Conservation (phyloP, 257 asterid genomes). For the Ophiorrhiza pumila region DNA sequence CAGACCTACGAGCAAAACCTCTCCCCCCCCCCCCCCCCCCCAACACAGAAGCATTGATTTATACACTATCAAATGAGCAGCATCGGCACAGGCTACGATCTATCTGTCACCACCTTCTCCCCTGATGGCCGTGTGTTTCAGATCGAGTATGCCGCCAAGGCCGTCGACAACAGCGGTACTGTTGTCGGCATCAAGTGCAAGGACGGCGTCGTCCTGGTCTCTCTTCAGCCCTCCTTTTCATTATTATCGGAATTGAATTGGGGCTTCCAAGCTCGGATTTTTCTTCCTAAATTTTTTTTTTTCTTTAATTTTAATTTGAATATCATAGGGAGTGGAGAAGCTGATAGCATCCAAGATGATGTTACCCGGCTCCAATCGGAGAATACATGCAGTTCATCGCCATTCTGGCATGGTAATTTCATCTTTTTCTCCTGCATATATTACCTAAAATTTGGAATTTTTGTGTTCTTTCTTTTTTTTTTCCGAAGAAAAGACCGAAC, state of each 20-base stretch:
- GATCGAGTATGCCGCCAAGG: slow-evolving; percentile 96
- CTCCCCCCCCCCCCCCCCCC: no score
- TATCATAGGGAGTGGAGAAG: slow-evolving; percentile 79
- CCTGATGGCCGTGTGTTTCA: slow-evolving; percentile 97
- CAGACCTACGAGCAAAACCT: no score
- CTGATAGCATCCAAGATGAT: slow-evolving; percentile 89
- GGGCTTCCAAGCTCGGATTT: slow-evolving; percentile 20
- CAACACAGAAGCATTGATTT: no score
- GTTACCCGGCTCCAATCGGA: slow-evolving; percentile 82
- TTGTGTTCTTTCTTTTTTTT: no score
- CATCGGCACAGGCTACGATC: slow-evolving; percentile 94
- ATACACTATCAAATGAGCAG: no score
- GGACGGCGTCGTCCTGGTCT: slow-evolving; percentile 83
- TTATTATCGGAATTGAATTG: background rate
- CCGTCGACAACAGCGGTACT: slow-evolving; percentile 92
- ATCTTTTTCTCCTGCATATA: background rate
- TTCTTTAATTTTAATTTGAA: background rate
- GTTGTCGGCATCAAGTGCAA: slow-evolving; percentile 90
- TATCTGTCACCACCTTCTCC: slow-evolving; percentile 90
- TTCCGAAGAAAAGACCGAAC: no score
- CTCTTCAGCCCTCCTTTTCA: background rate
- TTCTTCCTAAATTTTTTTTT: background rate
- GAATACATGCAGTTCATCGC: slow-evolving; percentile 87
- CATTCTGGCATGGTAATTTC: slow-evolving; percentile 79
- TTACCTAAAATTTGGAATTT: no score